A percentile compares a stretch with the other conserved stretches of the same genome.
Evolutionary conservation across 2,329 filamentous ascomycete species (phyloP).

Genomic region (Curvularia sp.): DNA sequence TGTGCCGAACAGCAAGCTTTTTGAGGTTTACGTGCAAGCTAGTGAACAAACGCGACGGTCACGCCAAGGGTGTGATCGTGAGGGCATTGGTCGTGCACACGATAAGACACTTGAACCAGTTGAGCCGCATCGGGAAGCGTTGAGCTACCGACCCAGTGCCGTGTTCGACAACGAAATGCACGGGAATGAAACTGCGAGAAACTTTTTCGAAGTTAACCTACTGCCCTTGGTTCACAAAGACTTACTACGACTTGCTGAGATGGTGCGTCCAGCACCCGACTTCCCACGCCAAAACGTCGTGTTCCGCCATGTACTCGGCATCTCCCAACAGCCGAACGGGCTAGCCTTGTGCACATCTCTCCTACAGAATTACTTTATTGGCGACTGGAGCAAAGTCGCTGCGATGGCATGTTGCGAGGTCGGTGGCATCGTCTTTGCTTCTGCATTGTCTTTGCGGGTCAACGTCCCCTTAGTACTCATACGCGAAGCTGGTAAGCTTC

Average conservation of each 20-base stretch:
- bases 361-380: conserved; percentile 56
- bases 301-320: conserved; percentile 67
- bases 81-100: background rate
- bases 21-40: conserved; percentile 62
- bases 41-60: conserved; percentile 31
- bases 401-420: conserved; percentile 63
- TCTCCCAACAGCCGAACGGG: conserved; percentile 61
- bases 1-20: conserved; percentile 59
- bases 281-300: conserved; percentile 61
- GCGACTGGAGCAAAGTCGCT: conserved; percentile 58
- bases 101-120: background rate
- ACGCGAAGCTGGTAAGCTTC: conserved; percentile 66
- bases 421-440: conserved; percentile 65
- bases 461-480: conserved; percentile 59
- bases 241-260: conserved; percentile 56
- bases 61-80: background rate
- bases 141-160: conserved; percentile 48
- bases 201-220: conserved; percentile 55
- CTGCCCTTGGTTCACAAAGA: conserved; percentile 58
- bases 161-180: conserved; percentile 61
- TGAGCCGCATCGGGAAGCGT: background rate
- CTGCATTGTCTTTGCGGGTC: conserved; percentile 56
- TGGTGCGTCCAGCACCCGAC: conserved; percentile 59
- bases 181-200: conserved; percentile 51
- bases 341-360: conserved; percentile 61